Evolutionary conservation across 2,329 filamentous ascomycete genomes (phyloP), one percentile per base, ranked within the genome.

Genomic region (Lasiodiplodia sp.): DNA sequence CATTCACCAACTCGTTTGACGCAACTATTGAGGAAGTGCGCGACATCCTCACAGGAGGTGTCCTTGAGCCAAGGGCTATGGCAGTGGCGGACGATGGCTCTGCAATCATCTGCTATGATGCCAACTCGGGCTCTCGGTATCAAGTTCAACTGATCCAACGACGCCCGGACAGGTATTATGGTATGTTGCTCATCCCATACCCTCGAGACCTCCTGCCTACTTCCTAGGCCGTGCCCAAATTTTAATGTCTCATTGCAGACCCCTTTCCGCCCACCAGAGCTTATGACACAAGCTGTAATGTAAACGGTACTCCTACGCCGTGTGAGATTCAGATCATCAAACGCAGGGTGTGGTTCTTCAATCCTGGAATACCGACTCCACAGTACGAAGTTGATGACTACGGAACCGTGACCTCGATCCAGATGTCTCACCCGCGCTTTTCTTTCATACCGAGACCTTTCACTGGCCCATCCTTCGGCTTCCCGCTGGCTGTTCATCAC

Each of bases 311-410:
- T 7, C 44, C 49, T 11, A 18, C 66, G 23, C 66, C 66, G 25
- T n/a, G 25, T 31, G 66, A 60, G 18, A 62, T 68, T 11, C 10
- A 16, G 4, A 52, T 62, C 56, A 55, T 40, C 21, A 51, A 60
- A n/a, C 44, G 47, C 23, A 68, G 55, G 44, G 56, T 37, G 3
- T 60, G 56, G 47, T 55, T 68, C 21, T 68, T 58, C 16, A 12
- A 25, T 11, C 56, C 66, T 4, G 55, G 55, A n/a, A 60, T 40
- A 4, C 66, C 66, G 7, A 68, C 66, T 5, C 66, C 66, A 53
- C 47, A 55, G n/a, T 68, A 49, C 47, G 44, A 62, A 16, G 44
- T 68, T n/a, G 56, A 62, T n/a, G 66, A 68, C 66, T 53, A 66
- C 23, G 55, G 34, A 37, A 31, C 51, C 23, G 47, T 18, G 23